phyloP scores from a whole-genome alignment of 148 eudicot species.

The Tetragonia tetragonoides region DNA sequence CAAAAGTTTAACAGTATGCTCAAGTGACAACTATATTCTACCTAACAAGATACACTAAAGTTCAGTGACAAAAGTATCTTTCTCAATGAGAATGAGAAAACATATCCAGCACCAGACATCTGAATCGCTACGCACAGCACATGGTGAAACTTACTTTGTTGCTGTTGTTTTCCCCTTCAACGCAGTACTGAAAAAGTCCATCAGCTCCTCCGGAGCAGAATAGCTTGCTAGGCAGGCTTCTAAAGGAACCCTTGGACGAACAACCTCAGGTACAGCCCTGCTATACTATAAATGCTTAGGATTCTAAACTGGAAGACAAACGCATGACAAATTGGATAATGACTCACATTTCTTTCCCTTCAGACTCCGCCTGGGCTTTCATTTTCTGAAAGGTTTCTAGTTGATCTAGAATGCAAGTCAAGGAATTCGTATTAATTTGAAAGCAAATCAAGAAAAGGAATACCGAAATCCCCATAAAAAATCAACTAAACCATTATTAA shows the following conservation, averaged over 20 bases:
- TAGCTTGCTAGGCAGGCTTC: conserved; percentile 75
- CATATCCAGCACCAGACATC: conserved; percentile 3
- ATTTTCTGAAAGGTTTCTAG: conserved; percentile 58
- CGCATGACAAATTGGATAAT: conserved; percentile 8
- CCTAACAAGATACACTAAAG: not conserved
- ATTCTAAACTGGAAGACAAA: not conserved
- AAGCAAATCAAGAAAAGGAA: not conserved
- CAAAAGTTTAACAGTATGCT: not conserved
- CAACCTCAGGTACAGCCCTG: conserved; percentile 74
- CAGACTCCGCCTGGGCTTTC: conserved; percentile 53
- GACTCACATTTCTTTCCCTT: conserved; percentile 76
- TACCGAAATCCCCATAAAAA: not conserved
- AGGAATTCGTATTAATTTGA: conserved; percentile 7
- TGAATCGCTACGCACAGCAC: not conserved
- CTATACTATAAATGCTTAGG: conserved; percentile 10
- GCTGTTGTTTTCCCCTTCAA: conserved; percentile 83
- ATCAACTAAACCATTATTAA: not conserved
- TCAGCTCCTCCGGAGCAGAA: conserved; percentile 85
- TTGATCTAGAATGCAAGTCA: conserved; percentile 55
- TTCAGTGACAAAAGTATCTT: not conserved
- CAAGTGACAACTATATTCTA: not conserved
- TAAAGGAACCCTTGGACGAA: conserved; percentile 92
- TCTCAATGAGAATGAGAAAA: not conserved
- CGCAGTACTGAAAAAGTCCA: conserved; percentile 86
- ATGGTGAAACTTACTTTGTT: conserved; percentile 57